phyloP scores from a whole-genome alignment of 352 stramenopile genomes.

The Phytophthora sansomeana region DNA sequence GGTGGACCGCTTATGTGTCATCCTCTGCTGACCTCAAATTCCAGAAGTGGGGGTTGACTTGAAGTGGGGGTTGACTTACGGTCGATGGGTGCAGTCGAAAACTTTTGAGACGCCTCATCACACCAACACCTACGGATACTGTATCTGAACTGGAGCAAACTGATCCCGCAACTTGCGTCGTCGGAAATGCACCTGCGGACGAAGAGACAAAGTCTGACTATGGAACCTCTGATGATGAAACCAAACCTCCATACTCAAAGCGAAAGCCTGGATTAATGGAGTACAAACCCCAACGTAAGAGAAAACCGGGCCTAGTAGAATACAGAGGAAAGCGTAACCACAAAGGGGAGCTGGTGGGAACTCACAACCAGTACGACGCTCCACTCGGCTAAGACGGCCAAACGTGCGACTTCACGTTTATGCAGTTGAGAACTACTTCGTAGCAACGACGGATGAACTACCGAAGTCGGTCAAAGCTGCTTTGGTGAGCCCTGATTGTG shows the following conservation, averaged over 20 bases:
- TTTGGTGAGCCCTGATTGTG: conserved; percentile 1
- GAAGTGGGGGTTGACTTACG: too few relatives aligned
- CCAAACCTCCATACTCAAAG: background rate
- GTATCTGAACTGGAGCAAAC: background rate
- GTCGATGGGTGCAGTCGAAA: too few relatives aligned
- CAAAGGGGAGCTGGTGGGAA: background rate
- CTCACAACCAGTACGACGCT: background rate
- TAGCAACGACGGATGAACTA: conserved; percentile 1
- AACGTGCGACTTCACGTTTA: background rate
- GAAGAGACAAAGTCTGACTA: too few relatives aligned
- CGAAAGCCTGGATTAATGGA: background rate
- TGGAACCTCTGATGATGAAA: background rate
- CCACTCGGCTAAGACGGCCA: background rate
- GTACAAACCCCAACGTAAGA: background rate
- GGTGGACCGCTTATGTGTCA: too few relatives aligned
- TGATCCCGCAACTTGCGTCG: background rate
- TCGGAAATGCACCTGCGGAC: too few relatives aligned
- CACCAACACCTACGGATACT: background rate
- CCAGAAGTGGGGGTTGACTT: too few relatives aligned
- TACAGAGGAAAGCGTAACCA: conserved; percentile 5
- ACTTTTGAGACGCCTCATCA: too few relatives aligned
- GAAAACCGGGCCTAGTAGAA: background rate
- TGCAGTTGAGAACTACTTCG: conserved; percentile 4
- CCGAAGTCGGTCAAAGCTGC: conserved; percentile 1
- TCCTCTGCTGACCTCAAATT: too few relatives aligned